Conservation (phyloP, 495 filamentous ascomycete species). For the Xylaria sp. region DNA sequence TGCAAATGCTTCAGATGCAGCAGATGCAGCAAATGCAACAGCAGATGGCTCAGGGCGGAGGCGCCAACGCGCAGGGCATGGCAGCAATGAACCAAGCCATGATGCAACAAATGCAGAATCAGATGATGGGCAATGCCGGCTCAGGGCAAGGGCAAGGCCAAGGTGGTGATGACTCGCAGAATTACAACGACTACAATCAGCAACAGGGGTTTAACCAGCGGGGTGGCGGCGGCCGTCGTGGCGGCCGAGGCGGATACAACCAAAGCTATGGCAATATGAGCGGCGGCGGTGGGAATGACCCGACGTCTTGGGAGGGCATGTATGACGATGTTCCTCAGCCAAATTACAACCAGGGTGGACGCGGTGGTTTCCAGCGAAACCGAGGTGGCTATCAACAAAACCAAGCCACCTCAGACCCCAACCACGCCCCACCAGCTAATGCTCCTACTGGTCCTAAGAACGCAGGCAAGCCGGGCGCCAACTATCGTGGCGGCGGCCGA, state of each 20-base stretch:
- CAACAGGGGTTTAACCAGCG: slow-evolving; percentile 88
- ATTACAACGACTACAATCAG: slow-evolving; percentile 72
- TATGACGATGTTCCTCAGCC: slow-evolving; percentile 97
- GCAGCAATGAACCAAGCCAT: slow-evolving; percentile 76
- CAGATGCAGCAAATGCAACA: slow-evolving; percentile 88
- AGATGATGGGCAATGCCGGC: slow-evolving; percentile 61
- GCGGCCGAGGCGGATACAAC: slow-evolving; percentile 42
- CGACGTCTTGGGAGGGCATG: slow-evolving; percentile 97
- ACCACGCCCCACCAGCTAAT: slow-evolving; percentile 81
- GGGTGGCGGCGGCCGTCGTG: slow-evolving; percentile 45
- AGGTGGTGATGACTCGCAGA: slow-evolving; percentile 39
- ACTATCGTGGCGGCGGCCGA: slow-evolving; percentile 93
- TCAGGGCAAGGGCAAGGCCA: slow-evolving; percentile 45
- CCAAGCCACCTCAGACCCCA: slow-evolving; percentile 47
- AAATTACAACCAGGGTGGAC: slow-evolving; percentile 65
- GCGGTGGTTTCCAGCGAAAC: slow-evolving; percentile 54
- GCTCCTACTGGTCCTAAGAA: slow-evolving; percentile 97
- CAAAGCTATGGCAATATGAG: slow-evolving; percentile 38
- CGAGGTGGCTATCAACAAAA: slow-evolving; percentile 45
- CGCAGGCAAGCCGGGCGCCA: slow-evolving; percentile 88
- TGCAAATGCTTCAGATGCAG: slow-evolving; percentile 69
- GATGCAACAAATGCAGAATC: slow-evolving; percentile 80
- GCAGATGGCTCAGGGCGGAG: slow-evolving; percentile 59
- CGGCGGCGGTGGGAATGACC: slow-evolving; percentile 49
- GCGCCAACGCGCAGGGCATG: slow-evolving; percentile 53